Base-by-base conservation (phyloP, 805 yeast species). In the Blastobotrys mokoenaii region DNA sequence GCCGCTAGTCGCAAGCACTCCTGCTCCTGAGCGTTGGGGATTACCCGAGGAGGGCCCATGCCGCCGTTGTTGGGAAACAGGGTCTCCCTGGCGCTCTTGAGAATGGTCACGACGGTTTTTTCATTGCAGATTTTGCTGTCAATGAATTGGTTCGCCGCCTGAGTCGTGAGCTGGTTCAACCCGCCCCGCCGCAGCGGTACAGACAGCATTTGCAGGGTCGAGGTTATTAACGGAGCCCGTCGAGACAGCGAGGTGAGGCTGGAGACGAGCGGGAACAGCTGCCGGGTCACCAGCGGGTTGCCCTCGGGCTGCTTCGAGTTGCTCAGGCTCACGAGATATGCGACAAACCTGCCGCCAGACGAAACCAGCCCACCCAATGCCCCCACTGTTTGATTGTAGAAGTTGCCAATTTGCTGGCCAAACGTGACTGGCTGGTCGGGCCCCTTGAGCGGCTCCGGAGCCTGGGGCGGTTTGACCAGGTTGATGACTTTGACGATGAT, bases 61-160 rank as follows among this genome's bases (percentile, higher is more conserved):
- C 57, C 56, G 12, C 68, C 72, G 54, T 75, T 77, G 20, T 58
- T 59, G 2, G 80, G 79, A 47, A 74, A 75, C n/a, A 74, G 50
- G 27, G 61, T 56, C 27, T 59, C 57, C 43, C 79, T 57, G 2
- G 66, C 49, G 11, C 54, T 51, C n/a, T 52, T 51, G 5, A 72
- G 25, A 2, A 59, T 38, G 1, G 44, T 44, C 1, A 55, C 53
- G 10, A 57, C 46, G 8, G 57, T 49, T 2, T 49, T 38, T 18
- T 46, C 52, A 22, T 40, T 46, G 15, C 40, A 25, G n/a, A 55
- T 29, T 11, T 40, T 36, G 25, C 45, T 38, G 14, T 40, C 37
- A 35, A 56, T 35, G 14, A 43, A 38, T 12, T 41, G 39, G 11
- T 45, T 33, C 2, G 48, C 46, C 15, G 47, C 44, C 27, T 46